A percentile compares a stretch with the other conserved stretches of the same genome.
Evolutionary conservation across 2,329 filamentous ascomycete species (phyloP).

Genomic region (Hymenoscyphus repandus): DNA sequence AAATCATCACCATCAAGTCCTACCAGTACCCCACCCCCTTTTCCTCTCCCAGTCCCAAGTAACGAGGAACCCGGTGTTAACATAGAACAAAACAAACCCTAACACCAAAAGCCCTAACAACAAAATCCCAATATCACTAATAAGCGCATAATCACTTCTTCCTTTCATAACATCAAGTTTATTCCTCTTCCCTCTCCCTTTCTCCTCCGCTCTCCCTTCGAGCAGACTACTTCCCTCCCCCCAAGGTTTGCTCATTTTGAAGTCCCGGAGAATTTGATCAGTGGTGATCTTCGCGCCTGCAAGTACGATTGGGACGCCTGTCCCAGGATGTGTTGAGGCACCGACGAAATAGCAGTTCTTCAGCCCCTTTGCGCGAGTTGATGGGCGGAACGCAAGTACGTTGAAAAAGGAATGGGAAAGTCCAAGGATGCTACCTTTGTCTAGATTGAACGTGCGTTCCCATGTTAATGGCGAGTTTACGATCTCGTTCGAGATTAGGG

Average conservation of each 20-base stretch:
- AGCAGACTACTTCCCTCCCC: conserved; percentile 8
- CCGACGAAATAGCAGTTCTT: conserved; percentile 64
- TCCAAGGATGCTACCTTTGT: conserved; percentile 69
- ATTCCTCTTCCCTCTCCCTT: conserved; percentile 19
- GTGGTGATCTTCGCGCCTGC: conserved; percentile 61
- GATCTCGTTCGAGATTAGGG: conserved; percentile 44
- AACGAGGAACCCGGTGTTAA: conserved; percentile 18
- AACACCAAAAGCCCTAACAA: conserved; percentile 15
- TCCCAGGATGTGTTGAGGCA: conserved; percentile 70
- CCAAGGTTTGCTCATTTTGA: conserved; percentile 19
- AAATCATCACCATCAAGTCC: conserved; percentile 1
- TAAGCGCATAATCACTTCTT: conserved; percentile 4
- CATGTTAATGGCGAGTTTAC: conserved; percentile 63
- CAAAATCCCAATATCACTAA: conserved; percentile 20
- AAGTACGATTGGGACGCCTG: conserved; percentile 68
- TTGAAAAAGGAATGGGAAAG: conserved; percentile 71
- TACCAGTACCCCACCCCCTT: conserved; percentile 18
- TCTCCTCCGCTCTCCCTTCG: conserved; percentile 12
- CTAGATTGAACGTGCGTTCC: conserved; percentile 66
- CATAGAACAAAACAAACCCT: conserved; percentile 10
- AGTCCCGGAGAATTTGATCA: conserved; percentile 43
- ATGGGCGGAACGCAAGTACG: conserved; percentile 60
- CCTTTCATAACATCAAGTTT: conserved; percentile 22
- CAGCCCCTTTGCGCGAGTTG: conserved; percentile 41
- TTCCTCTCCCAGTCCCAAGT: conserved; percentile 20